Evolutionary conservation across 2,329 filamentous ascomycete species (phyloP), one percentile per base, ranked within the genome.

Genomic region (Hymenoscyphus occultus): DNA sequence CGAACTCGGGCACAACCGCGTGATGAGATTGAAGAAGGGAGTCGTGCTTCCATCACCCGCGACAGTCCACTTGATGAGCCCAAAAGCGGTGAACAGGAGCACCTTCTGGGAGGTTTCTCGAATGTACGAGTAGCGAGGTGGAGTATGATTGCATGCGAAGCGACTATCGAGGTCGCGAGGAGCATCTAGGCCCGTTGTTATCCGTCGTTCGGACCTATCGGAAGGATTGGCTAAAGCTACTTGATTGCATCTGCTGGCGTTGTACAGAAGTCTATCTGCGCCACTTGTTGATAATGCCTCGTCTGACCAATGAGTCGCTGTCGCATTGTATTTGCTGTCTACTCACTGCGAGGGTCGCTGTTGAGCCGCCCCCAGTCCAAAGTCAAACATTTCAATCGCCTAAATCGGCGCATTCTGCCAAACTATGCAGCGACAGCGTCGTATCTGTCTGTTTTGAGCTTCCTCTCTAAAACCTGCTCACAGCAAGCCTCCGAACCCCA

Each of bases 261-360:
- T 54, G 48, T 28, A 54, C 48, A 54, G 22, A 54, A 54, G 48
- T 54, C 45, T 54, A 54, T 51, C 45, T 51, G 45, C 45, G 12
- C 45, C 7, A 12, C 48, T 28, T 54, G 48, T 54, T 54, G 48
- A 54, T 28, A 54, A 19, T 54, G 48, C 12, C 48, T 54, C 19
- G 10, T 54, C 13, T 22, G 10, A 54, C 48, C 48, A 54, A 54
- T 54, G 19, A 54, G 19, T n/a, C 9, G n/a, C 4, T 19, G 45
- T 48, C 42, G 42, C 45, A 51, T 28, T n/a, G 9, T 51, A 22
- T 28, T 28, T 51, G 19, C 45, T 22, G 45, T n/a, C 4, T 51
- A 22, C 12, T 28, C 22, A 7, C 45, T 22, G 45, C 45, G 45
- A 51, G 45, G 45, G 22, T 51, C 45, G 45, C 45, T 51, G 45